Base-by-base conservation (phyloP, 257 asterid genomes). In the Gentiana straminea region DNA sequence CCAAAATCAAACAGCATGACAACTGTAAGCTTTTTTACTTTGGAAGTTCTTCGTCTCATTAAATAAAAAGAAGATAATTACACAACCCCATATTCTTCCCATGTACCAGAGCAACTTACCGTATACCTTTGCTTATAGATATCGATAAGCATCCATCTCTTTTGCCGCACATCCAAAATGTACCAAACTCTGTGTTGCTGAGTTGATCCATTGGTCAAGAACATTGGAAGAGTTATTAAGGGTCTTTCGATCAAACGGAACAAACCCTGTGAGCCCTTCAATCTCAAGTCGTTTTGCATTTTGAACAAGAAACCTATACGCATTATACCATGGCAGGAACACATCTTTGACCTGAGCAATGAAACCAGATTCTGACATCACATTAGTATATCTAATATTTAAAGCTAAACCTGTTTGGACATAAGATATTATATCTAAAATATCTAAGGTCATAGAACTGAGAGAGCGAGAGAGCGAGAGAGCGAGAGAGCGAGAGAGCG, bases 271-370 rank as follows among this genome's bases (percentile, higher is more conserved):
- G 51, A 81, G 81, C 46, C 97, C 97, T 69, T 92, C 99, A 65
- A 81, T 66, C 77, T 92, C 95, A 62, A 88, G 88, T 49, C 97
- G 81, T 66, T 88, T 92, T 44, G 97, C 89, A 81, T 88, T 92
- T 75, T 92, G 99, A 67, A 92, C 91, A 49, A 92, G 91, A 68
- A 92, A 92, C 70, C 98, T 91, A 58, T 91, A 91, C n/a, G 98
- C 98, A 76, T 91, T 91, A 70, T 91, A 87, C 98, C 98, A 91
- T 7, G 96, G 98, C 72, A 91, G 74, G 75, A 91, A 91, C 59
- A 91, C 96, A 74, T 87, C 96, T 66, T 81, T 91, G 45, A 76
- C 78, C 81, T 75, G 78, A 59, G 55, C 10, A 51, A 44, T 33
- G 39, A 46, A 52, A 46, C 48, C 32, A 10, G 36, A 41, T 3